A percentile compares a stretch with the other conserved stretches of the same genome.
phyloP scores from a whole-genome alignment of 306 rosid genomes.

The Coriaria nepalensis region DNA sequence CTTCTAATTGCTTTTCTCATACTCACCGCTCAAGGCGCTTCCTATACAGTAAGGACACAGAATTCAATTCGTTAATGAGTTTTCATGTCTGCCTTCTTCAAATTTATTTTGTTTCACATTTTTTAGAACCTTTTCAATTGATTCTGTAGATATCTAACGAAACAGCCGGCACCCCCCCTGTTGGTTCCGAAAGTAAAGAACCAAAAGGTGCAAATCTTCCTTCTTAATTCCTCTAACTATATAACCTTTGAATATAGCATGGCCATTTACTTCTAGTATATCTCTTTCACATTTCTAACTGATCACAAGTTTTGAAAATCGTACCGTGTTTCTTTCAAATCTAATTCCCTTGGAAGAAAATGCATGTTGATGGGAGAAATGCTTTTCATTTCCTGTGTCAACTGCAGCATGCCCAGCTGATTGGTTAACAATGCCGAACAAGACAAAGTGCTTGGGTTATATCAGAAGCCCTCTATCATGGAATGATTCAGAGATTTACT shows the following conservation, averaged over 20 bases:
- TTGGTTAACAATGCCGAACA: conserved; percentile 48
- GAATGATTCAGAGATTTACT: conserved; percentile 70
- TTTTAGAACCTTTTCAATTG: conserved; percentile 3
- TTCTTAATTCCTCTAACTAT: not conserved
- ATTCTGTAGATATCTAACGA: conserved; percentile 19
- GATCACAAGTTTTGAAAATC: no score
- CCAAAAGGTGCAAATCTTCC: conserved; percentile 18
- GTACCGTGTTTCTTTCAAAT: no score
- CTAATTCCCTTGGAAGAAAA: not conserved
- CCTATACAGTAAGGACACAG: conserved; percentile 24
- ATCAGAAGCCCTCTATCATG: conserved; percentile 37
- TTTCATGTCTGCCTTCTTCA: not conserved
- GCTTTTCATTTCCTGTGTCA: conserved; percentile 12
- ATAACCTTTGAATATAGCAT: not conserved
- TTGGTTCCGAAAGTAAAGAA: conserved; percentile 21
- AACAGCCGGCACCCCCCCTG: conserved; percentile 12
- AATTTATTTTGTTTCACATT: not conserved
- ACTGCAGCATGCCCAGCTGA: conserved; percentile 60
- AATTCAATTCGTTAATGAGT: not conserved
- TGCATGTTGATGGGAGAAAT: conserved; percentile 7
- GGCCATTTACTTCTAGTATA: not conserved
- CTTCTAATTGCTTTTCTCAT: conserved; percentile 15
- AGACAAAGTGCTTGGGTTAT: conserved; percentile 51
- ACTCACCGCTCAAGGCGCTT: conserved; percentile 16
- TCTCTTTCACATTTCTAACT: no score